Percentiles rank a stretch among this genome's conserved stretches.
These are phyloP conservation scores for Capsella bursapastoris DNA, from an alignment of 345 rosid species.

Conservation along the genomic window DNA sequence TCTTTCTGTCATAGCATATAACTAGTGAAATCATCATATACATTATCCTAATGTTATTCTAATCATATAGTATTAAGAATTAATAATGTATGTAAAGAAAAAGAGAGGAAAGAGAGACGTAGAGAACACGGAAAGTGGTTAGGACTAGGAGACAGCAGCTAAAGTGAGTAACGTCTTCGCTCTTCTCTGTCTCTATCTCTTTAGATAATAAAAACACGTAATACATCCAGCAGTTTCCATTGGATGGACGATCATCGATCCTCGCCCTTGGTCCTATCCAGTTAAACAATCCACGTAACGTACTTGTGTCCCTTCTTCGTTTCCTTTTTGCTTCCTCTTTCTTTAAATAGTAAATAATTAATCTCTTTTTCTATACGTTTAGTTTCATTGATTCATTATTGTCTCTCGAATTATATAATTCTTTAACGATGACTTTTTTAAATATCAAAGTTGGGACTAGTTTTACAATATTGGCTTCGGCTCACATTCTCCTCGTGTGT, in stretches of 20 bases:
- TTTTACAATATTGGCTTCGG: background rate
- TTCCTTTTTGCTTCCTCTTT: too few species aligned
- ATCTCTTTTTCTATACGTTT: background rate
- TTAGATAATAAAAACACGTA: constrained; percentile 12
- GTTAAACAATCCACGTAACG: constrained; percentile 9
- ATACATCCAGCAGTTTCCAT: background rate
- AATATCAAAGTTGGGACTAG: background rate
- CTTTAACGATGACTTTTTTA: background rate
- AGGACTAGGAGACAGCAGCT: background rate
- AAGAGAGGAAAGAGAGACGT: constrained; percentile 10
- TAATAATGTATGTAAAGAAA: background rate
- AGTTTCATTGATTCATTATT: background rate
- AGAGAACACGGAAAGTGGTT: constrained; percentile 34
- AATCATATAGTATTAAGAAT: background rate
- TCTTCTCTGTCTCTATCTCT: constrained; percentile 21
- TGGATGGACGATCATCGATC: background rate
- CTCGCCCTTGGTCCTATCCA: constrained; percentile 21
- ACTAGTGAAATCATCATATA: background rate
- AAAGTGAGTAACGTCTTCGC: constrained; percentile 34
- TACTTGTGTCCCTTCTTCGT: background rate
- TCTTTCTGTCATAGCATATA: too few species aligned
- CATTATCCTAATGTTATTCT: background rate
- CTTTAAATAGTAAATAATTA: background rate
- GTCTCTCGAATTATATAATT: constrained; percentile 3
- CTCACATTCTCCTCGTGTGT: constrained; percentile 10